These are phyloP conservation scores for Hemerocallis citrina DNA, from an alignment of 106 monocot species.

Conservation along the genomic window DNA sequence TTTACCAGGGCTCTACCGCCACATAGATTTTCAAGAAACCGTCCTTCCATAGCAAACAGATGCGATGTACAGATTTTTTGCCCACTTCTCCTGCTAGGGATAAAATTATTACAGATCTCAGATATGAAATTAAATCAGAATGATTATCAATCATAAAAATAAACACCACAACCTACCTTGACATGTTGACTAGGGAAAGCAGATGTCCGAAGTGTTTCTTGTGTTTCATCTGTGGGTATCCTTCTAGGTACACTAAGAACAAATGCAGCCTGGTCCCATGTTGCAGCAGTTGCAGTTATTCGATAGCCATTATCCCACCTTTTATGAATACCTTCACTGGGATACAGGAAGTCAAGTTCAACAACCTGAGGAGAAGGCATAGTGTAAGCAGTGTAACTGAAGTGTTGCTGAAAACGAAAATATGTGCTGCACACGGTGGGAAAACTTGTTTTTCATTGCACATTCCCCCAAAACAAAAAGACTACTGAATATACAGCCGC, in stretches of 20 bases:
- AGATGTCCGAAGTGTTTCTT: slow-evolving; percentile 82
- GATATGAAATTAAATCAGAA: background rate
- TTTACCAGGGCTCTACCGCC: background rate
- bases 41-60: slow-evolving; percentile 85
- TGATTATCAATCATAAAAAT: slow-evolving; percentile 1
- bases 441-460: no score
- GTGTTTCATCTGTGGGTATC: slow-evolving; percentile 72
- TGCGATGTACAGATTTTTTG: slow-evolving; percentile 77
- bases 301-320: slow-evolving; percentile 86
- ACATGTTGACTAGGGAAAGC: slow-evolving; percentile 84
- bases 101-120: background rate
- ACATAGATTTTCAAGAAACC: slow-evolving; percentile 41
- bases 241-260: slow-evolving; percentile 71
- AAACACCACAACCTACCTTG: slow-evolving; percentile 36
- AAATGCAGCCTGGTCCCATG: slow-evolving; percentile 79
- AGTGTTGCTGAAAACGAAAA: no score
- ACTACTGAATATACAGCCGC: no score
- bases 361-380: slow-evolving; percentile 40
- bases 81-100: slow-evolving; percentile 79
- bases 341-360: slow-evolving; percentile 82
- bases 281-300: slow-evolving; percentile 83
- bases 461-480: no score
- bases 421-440: no score
- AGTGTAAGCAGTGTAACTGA: background rate
- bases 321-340: slow-evolving; percentile 78